A percentile compares a stretch with the other conserved stretches of the same genome.
Conservation (phyloP, 345 rosid species). For the Cardamine chenopodiifolia region DNA sequence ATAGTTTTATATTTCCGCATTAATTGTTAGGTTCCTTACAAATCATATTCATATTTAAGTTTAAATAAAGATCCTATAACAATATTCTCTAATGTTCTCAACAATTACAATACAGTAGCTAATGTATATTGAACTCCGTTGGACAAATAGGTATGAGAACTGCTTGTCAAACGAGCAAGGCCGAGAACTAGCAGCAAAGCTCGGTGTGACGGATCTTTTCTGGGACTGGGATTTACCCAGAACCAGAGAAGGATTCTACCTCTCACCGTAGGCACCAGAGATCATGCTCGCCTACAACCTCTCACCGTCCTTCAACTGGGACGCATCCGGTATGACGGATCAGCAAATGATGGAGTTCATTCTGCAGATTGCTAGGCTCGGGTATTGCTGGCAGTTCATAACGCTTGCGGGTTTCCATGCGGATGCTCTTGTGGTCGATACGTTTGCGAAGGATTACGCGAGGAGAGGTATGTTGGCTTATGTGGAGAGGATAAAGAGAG, state of each 20-base stretch:
- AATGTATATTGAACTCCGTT: neutral
- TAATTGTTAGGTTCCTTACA: neutral
- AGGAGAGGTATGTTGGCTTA: slow-evolving; percentile 92
- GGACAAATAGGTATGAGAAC: slow-evolving; percentile 50
- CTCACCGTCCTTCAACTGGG: slow-evolving; percentile 97
- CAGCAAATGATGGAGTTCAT: slow-evolving; percentile 85
- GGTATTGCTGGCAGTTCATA: slow-evolving; percentile 96
- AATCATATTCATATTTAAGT: neutral
- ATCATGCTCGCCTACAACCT: slow-evolving; percentile 92
- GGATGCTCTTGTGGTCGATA: slow-evolving; percentile 81
- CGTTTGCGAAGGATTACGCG: slow-evolving; percentile 78
- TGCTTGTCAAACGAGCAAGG: slow-evolving; percentile 74
- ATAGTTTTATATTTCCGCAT: neutral
- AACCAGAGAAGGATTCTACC: slow-evolving; percentile 92
- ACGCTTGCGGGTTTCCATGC: slow-evolving; percentile 95
- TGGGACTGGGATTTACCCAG: slow-evolving; percentile 99
- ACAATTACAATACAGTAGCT: neutral
- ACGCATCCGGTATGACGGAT: slow-evolving; percentile 89
- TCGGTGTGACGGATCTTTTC: slow-evolving; percentile 77
- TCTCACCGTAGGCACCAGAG: slow-evolving; percentile 67
- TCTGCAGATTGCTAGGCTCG: slow-evolving; percentile 76
- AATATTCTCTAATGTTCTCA: neutral
- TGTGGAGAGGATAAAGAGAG: slow-evolving; percentile 96
- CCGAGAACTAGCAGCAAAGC: slow-evolving; percentile 65
- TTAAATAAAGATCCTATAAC: neutral